Conservation (phyloP, 345 rosid genomes). For the Kernera saxatilis region DNA sequence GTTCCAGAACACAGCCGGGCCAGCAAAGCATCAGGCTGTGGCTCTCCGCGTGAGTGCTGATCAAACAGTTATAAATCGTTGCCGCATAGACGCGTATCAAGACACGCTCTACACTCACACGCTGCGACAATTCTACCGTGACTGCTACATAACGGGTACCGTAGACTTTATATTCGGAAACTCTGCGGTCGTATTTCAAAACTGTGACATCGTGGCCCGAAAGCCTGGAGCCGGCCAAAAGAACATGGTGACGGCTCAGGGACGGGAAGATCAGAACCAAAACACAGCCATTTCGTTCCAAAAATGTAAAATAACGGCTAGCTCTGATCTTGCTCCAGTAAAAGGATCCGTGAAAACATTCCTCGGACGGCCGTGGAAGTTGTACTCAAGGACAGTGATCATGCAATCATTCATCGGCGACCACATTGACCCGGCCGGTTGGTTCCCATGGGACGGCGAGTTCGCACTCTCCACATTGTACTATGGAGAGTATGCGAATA, state of each 20-base stretch:
- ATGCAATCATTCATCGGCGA: slow-evolving; percentile 61
- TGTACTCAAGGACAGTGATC: slow-evolving; percentile 55
- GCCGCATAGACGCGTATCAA: slow-evolving; percentile 65
- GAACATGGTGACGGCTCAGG: slow-evolving; percentile 81
- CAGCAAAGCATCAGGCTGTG: slow-evolving; percentile 77
- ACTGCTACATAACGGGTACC: slow-evolving; percentile 57
- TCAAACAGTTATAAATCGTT: slow-evolving; percentile 66
- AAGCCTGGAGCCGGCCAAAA: slow-evolving; percentile 53
- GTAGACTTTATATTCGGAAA: slow-evolving; percentile 81
- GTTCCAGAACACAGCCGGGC: slow-evolving; percentile 78
- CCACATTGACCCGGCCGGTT: slow-evolving; percentile 68
- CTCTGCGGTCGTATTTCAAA: slow-evolving; percentile 67
- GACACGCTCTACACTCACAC: slow-evolving; percentile 74
- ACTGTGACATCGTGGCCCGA: slow-evolving; percentile 54
- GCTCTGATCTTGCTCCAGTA: slow-evolving; percentile 46
- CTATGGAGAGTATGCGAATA: slow-evolving; percentile 70
- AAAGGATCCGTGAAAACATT: slow-evolving; percentile 46
- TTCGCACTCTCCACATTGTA: slow-evolving; percentile 66
- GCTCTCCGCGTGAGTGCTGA: slow-evolving; percentile 83
- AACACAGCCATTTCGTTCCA: slow-evolving; percentile 82
- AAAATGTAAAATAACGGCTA: slow-evolving; percentile 48
- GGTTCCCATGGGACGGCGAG: slow-evolving; percentile 67
- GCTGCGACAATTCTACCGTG: slow-evolving; percentile 68
- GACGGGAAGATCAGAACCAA: slow-evolving; percentile 58
- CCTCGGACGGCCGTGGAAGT: slow-evolving; percentile 90